Evolutionary conservation across 2,329 filamentous ascomycete genomes (phyloP).

Genomic region (Cucurbitaria berberidis): DNA sequence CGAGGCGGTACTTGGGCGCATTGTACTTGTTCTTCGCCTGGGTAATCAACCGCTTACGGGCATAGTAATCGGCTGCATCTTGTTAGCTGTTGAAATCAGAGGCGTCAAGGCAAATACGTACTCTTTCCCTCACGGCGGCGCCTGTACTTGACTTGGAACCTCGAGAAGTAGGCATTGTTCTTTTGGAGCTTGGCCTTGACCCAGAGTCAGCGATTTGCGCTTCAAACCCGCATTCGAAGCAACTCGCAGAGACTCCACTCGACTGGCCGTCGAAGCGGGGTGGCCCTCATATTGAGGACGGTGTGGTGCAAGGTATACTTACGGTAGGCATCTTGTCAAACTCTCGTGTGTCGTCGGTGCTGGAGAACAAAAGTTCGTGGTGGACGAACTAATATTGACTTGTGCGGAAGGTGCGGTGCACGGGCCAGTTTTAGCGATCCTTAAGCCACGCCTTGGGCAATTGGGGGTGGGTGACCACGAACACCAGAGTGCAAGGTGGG

Average conservation of each 20-base stretch:
- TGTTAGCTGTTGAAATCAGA: slow-evolving; percentile 62
- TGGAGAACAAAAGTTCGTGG: slow-evolving; percentile 33
- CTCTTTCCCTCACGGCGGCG: slow-evolving; percentile 96
- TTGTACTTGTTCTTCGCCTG: slow-evolving; percentile 99
- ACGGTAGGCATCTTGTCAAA: slow-evolving; percentile 56
- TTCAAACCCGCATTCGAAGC: slow-evolving; percentile 90
- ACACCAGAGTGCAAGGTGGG: background rate
- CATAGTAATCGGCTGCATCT: slow-evolving; percentile 90
- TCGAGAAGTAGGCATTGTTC: slow-evolving; percentile 99
- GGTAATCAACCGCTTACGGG: slow-evolving; percentile 98
- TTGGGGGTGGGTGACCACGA: slow-evolving; percentile 31
- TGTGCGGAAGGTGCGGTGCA: slow-evolving; percentile 11
- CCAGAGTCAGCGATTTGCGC: slow-evolving; percentile 99
- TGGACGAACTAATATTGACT: slow-evolving; percentile 13
- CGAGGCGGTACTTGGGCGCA: slow-evolving; percentile 99
- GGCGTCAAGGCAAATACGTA: slow-evolving; percentile 63
- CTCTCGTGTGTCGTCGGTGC: slow-evolving; percentile 32
- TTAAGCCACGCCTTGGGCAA: slow-evolving; percentile 9
- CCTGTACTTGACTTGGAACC: slow-evolving; percentile 99
- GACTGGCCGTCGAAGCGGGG: slow-evolving; percentile 38
- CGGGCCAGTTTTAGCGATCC: slow-evolving; percentile 19
- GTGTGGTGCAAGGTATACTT: slow-evolving; percentile 45
- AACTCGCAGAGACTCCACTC: slow-evolving; percentile 72
- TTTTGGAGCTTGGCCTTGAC: slow-evolving; percentile 91
- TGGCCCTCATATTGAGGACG: slow-evolving; percentile 22